Base-by-base conservation (phyloP, 192 early-diverging fungal species). In the Linnemannia elongata region DNA sequence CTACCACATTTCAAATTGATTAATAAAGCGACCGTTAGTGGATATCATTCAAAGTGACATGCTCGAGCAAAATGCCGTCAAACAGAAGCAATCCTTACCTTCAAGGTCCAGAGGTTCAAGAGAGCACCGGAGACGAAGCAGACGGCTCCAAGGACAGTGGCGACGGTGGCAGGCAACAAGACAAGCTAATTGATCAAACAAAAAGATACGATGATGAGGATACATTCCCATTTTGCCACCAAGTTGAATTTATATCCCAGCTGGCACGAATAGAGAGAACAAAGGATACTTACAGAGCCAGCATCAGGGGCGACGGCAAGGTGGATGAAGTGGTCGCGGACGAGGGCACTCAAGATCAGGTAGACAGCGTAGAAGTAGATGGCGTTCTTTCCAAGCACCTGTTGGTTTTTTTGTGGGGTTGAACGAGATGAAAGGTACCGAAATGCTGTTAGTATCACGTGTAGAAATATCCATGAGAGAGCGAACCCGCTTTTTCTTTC, bases 51-150 rank as follows among this genome's bases (percentile, higher is more conserved):
- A 68, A 35, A 33, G 27, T 68, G 2, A 35, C 33, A 27, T 30
- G 66, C 27, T 15, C 30, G 27, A 27, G 18, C 66, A 68, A 68
- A 30, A 33, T 68, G 18, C 12, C 10, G 27, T 45, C 66, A 2
- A 35, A 35, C 66, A 35, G 33, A 35, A 33, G 8, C 18, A 20
- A 4, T 72, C 35, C 42, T 77, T 86, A 86, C 92, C 54, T 91
- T 91, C 71, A 93, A 70, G 7, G 91, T 92, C 92, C 92, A 93
- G 47, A 92, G 75, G 80, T 93, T 93, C 78, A 93, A 69, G 22
- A 85, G 39, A 44, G 88, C 74, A 0, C 92, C 92, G 41, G 85
- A 74, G 9, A 81, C 88, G 49, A 91, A 88, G 54, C 89, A 72
- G 30, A 73, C n/a, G 22, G 80, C 74, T 47, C 91, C 91, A 27